These are phyloP conservation scores for Wallemia mellicola DNA, from an alignment of 1,284 basidiomycete genomes.

Conservation along the genomic window DNA sequence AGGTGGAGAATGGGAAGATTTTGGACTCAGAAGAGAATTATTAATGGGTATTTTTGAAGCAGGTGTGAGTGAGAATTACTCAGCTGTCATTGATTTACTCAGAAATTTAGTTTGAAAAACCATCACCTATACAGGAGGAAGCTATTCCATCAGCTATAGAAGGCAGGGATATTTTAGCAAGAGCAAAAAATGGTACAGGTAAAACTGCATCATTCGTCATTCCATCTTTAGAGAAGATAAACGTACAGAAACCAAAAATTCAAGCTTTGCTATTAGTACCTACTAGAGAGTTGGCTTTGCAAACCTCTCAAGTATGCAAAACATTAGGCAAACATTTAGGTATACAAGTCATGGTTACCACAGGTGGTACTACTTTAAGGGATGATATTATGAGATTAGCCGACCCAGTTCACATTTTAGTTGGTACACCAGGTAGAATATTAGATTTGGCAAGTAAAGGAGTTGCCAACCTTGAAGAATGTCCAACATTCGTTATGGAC, in stretches of 20 bases:
- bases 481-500: slow-evolving; percentile 93
- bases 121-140: slow-evolving; percentile 96
- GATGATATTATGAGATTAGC: slow-evolving; percentile 85
- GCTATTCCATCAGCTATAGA: slow-evolving; percentile 68
- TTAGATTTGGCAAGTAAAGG: slow-evolving; percentile 78
- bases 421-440: slow-evolving; percentile 88
- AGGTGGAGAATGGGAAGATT: background rate
- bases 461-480: slow-evolving; percentile 78
- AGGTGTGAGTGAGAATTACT: background rate
- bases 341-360: slow-evolving; percentile 94
- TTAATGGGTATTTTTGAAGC: background rate
- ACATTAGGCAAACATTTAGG: slow-evolving; percentile 85
- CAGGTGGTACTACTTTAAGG: slow-evolving; percentile 86
- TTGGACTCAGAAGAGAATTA: background rate
- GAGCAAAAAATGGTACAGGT: slow-evolving; percentile 23
- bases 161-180: slow-evolving; percentile 68
- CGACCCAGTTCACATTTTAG: slow-evolving; percentile 77
- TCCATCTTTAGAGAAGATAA: slow-evolving; percentile 76
- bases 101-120: slow-evolving; percentile 38
- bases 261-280: slow-evolving; percentile 82
- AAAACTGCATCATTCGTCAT: slow-evolving; percentile 98
- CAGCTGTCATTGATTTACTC: background rate
- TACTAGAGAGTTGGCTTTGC: slow-evolving; percentile 75
- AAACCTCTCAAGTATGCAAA: slow-evolving; percentile 94
- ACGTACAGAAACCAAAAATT: slow-evolving; percentile 58